These are phyloP conservation scores for Bretschneidera sinensis DNA, from an alignment of 345 rosid genomes.

Conservation along the genomic window DNA sequence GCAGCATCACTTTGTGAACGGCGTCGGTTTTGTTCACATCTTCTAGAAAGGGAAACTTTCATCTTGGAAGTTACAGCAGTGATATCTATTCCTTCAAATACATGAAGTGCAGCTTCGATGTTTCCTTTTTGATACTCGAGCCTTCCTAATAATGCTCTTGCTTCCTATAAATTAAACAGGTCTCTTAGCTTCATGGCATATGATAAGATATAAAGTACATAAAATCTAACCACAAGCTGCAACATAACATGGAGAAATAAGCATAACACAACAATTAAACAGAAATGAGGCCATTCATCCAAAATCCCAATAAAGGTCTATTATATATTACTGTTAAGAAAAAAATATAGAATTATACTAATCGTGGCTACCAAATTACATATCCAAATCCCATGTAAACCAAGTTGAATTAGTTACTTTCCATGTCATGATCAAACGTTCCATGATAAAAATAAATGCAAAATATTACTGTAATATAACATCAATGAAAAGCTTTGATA, in stretches of 20 bases:
- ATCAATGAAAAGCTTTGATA: too few relatives aligned
- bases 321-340: neutral
- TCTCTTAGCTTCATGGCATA: neutral
- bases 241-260: neutral
- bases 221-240: neutral
- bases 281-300: neutral
- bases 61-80: slow-evolving; percentile 50
- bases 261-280: neutral
- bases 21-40: slow-evolving; percentile 34
- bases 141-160: slow-evolving; percentile 71
- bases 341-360: too few relatives aligned
- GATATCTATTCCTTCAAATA: slow-evolving; percentile 67
- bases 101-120: slow-evolving; percentile 60
- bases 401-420: too few relatives aligned
- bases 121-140: slow-evolving; percentile 71
- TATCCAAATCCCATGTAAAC: too few relatives aligned
- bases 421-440: too few relatives aligned
- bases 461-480: too few relatives aligned
- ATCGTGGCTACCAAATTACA: neutral
- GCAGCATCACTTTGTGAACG: slow-evolving; percentile 39
- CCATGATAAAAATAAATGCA: too few relatives aligned
- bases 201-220: neutral
- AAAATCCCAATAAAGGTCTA: neutral
- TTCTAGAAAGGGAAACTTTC: slow-evolving; percentile 42
- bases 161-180: slow-evolving; percentile 45